These are phyloP conservation scores for Alternaria burnsii DNA, from an alignment of 2,329 filamentous ascomycete species.

Conservation along the genomic window DNA sequence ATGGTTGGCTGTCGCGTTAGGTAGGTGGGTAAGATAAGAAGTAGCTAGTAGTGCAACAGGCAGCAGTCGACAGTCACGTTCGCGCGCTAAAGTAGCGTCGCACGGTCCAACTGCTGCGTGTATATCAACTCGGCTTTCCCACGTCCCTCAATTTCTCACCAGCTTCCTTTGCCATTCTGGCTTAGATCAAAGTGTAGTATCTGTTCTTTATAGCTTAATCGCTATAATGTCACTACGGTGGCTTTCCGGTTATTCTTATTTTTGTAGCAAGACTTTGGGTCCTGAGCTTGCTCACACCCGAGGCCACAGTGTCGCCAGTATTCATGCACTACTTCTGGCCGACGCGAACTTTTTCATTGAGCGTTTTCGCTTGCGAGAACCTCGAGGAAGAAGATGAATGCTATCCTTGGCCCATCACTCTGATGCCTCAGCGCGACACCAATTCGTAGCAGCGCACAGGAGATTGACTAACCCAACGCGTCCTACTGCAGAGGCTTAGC, in stretches of 20 bases:
- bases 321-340: neutral
- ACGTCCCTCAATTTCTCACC: neutral
- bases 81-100: neutral
- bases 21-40: too few relatives aligned
- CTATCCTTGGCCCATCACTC: neutral
- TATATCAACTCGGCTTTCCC: neutral
- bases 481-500: neutral
- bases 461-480: neutral
- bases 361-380: neutral
- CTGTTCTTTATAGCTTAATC: conserved; percentile 3
- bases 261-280: neutral
- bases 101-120: neutral
- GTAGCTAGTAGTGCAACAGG: neutral
- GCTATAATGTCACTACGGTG: neutral
- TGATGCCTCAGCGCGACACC: neutral
- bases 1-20: too few relatives aligned
- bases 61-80: neutral
- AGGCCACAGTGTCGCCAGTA: neutral
- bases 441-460: neutral
- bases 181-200: conserved; percentile 1
- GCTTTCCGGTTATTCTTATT: neutral
- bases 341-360: neutral
- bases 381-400: neutral
- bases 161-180: conserved; percentile 1
- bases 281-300: neutral